A percentile compares a stretch with the other conserved stretches of the same genome.
phyloP scores from a whole-genome alignment of 2,329 filamentous ascomycete genomes.

The Torrubiella hemipterigena region DNA sequence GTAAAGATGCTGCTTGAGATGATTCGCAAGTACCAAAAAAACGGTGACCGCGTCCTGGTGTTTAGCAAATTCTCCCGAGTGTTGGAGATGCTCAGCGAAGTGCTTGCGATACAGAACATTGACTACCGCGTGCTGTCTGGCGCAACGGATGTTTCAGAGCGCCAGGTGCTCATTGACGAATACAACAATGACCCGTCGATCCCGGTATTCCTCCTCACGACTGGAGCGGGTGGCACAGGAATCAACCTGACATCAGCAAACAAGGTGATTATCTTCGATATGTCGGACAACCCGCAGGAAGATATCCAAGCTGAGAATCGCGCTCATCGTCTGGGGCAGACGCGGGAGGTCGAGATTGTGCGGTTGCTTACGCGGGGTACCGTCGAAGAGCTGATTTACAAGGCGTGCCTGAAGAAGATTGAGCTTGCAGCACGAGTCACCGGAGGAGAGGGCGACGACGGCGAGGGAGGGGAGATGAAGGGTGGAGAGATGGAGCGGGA shows the following conservation, averaged over 20 bases:
- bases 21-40: conserved; percentile 58
- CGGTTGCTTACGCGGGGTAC: conserved; percentile 69
- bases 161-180: conserved; percentile 78
- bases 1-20: conserved; percentile 70
- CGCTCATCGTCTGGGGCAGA: conserved; percentile 89
- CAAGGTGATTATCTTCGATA: conserved; percentile 96
- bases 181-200: conserved; percentile 69
- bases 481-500: conserved; percentile 25
- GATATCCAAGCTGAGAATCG: conserved; percentile 98
- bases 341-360: conserved; percentile 78
- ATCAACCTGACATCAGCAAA: conserved; percentile 94
- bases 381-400: conserved; percentile 88
- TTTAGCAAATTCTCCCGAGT: conserved; percentile 92
- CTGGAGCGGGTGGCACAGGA: conserved; percentile 88
- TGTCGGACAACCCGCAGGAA: conserved; percentile 94
- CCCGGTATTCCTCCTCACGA: conserved; percentile 84
- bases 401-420: conserved; percentile 84
- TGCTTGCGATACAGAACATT: conserved; percentile 61
- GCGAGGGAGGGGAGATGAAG: conserved; percentile 15
- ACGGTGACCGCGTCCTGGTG: conserved; percentile 77
- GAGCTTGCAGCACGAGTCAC: conserved; percentile 61
- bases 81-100: conserved; percentile 79
- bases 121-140: conserved; percentile 81
- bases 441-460: conserved; percentile 19
- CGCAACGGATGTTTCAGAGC: conserved; percentile 65